Evolutionary conservation across 768 basidiomycete genomes (phyloP).

Genomic region (Boletus rubescentipes): DNA sequence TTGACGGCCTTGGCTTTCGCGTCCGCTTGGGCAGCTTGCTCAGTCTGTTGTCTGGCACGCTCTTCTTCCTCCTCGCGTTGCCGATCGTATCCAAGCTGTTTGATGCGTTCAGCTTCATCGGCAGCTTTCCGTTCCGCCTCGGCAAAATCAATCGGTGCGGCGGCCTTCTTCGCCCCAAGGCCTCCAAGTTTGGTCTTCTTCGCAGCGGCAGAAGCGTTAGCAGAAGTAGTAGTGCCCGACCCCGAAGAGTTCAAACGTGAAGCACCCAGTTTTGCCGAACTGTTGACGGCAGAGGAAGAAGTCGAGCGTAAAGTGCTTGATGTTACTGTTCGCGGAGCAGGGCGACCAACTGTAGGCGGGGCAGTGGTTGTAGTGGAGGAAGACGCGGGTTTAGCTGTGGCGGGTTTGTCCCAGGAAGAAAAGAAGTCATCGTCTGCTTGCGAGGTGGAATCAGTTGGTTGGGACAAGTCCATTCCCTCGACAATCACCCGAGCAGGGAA

Average conservation of each 20-base stretch:
- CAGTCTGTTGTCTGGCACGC: conserved; percentile 61
- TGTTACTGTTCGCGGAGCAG: conserved; percentile 60
- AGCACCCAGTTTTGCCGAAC: conserved; percentile 40
- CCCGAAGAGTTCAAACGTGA: conserved; percentile 45
- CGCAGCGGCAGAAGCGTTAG: conserved; percentile 34
- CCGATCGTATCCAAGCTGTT: conserved; percentile 89
- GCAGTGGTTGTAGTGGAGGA: conserved; percentile 49
- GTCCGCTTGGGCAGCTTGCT: conserved; percentile 36
- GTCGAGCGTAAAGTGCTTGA: conserved; percentile 60
- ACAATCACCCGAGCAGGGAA: conserved; percentile 75
- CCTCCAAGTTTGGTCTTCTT: conserved; percentile 73
- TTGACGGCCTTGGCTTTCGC: conserved; percentile 32
- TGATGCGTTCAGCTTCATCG: conserved; percentile 91
- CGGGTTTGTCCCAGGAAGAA: conserved; percentile 91
- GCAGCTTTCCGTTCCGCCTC: conserved; percentile 88
- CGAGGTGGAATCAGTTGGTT: conserved; percentile 39
- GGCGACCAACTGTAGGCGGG: conserved; percentile 60
- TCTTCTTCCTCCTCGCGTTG: conserved; percentile 83
- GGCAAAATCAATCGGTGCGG: conserved; percentile 83
- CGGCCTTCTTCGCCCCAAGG: conserved; percentile 86
- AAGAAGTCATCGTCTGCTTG: conserved; percentile 91
- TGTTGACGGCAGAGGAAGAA: conserved; percentile 30
- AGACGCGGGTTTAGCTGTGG: conserved; percentile 51
- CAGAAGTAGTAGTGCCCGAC: conserved; percentile 28
- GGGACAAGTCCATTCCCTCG: conserved; percentile 68